Base-by-base conservation (phyloP, 2,329 filamentous ascomycete species). In the Colletotrichum sp. region DNA sequence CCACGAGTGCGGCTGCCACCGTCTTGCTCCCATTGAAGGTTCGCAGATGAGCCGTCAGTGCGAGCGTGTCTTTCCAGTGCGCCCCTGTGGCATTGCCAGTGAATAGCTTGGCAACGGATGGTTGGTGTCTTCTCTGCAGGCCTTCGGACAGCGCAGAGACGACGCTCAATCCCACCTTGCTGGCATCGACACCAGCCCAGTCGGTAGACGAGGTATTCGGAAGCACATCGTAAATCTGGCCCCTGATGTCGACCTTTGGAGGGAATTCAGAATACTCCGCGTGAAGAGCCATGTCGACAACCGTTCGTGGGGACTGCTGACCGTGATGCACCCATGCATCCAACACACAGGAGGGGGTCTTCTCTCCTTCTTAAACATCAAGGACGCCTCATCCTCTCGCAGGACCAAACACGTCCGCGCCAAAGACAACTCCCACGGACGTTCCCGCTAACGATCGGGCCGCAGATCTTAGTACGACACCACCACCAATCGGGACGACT, bases 21-120 rank as follows among this genome's bases (percentile, higher is more conserved):
- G 15, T 27, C 11, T 18, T 18, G 7, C 36, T 15, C 1, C 75
- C 70, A 6, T 64, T 73, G 63, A 76, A 75, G 0, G 75, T 70
- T 36, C 75, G 67, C 31, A 75, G 2, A 16, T 76, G 75, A 4
- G 75, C 72, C 5, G 75, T 76, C n/a, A 76, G 24, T 8, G 75
- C 43, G 1, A 76, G 43, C 2, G 69, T 76, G n/a, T 76, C 75
- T 21, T 33, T 69, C 75, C 75, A 76, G 64, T 70, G 43, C 16
- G 61, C 8, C 7, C 29, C 65, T 2, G 51, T 6, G 0, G 54
- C 5, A 16, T 59, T 38, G 7, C 7, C 31, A 1, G 63, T 34
- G 21, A 76, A 75, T 2, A 76, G 21, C 15, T 5, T 18, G 8
- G 58, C 67, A 0, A 74, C 51, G 5, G 51, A 55, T 3, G 24